These are phyloP conservation scores for Rosa lucieae DNA, from an alignment of 306 rosid genomes.

Conservation along the genomic window DNA sequence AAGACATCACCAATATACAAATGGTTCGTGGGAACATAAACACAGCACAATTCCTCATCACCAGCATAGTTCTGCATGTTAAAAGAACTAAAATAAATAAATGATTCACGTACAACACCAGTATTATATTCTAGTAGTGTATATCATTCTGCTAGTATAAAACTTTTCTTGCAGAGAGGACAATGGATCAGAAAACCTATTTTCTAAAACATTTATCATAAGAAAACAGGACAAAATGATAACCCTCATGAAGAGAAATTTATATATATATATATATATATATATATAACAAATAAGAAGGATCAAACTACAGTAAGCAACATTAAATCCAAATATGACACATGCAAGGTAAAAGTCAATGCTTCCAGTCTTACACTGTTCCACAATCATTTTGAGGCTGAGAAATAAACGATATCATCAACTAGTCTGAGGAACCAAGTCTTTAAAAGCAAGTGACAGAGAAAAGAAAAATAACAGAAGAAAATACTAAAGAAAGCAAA, in stretches of 20 bases:
- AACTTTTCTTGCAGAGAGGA: not conserved
- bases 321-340: not conserved
- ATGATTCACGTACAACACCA: not conserved
- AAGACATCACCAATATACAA: slow-evolving; percentile 89
- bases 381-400: not conserved
- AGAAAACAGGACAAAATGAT: not conserved
- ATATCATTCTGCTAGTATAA: not conserved
- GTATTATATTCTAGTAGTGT: not conserved
- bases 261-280: not conserved
- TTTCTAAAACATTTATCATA: not conserved
- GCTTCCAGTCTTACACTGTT: not conserved
- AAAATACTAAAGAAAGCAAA: not conserved
- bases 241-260: not conserved
- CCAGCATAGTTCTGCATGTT: slow-evolving; percentile 67
- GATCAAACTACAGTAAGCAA: not conserved
- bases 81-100: slow-evolving; percentile 2
- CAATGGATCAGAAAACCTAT: slow-evolving; percentile 10
- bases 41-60: slow-evolving; percentile 86
- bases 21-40: slow-evolving; percentile 91
- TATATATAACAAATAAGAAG: too few relatives aligned
- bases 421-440: not conserved
- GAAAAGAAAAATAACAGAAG: not conserved
- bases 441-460: not conserved
- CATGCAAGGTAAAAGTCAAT: not conserved
- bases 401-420: not conserved